These are phyloP conservation scores for Mimosa bimucronata DNA, from an alignment of 306 rosid species.

Conservation along the genomic window DNA sequence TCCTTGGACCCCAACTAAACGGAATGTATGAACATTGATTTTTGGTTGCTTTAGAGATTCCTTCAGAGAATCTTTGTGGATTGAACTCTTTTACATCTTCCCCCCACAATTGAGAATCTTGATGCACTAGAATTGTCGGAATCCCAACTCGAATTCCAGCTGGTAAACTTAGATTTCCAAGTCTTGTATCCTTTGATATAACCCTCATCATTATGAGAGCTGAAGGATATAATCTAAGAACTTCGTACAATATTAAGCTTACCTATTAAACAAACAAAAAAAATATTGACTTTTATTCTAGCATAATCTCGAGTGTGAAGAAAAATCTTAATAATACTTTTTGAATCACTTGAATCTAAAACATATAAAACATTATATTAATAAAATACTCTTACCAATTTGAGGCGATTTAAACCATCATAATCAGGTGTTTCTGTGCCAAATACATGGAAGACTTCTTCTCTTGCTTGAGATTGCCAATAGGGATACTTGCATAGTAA, in stretches of 20 bases:
- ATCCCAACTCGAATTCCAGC: neutral
- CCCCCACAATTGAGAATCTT: neutral
- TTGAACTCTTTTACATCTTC: slow-evolving; percentile 25
- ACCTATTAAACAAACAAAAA: neutral
- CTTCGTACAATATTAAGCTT: neutral
- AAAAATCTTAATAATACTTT: neutral
- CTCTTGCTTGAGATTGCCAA: slow-evolving; percentile 48
- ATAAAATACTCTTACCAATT: slow-evolving; percentile 11
- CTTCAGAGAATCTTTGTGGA: slow-evolving; percentile 40
- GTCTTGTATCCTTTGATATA: neutral
- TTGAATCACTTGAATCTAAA: neutral
- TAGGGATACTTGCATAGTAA: slow-evolving; percentile 21
- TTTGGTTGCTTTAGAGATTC: slow-evolving; percentile 14
- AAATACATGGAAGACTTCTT: slow-evolving; percentile 36
- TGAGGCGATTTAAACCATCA: slow-evolving; percentile 30
- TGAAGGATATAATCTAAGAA: neutral
- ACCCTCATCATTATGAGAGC: neutral
- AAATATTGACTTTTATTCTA: too few species aligned
- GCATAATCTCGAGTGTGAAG: neutral
- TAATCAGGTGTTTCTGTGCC: slow-evolving; percentile 35
- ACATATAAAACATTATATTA: neutral
- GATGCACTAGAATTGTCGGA: neutral
- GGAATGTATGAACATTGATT: neutral
- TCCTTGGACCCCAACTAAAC: slow-evolving; percentile 36
- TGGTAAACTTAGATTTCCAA: neutral